Percentiles rank a stretch among this genome's conserved stretches.
These are phyloP conservation scores for Agastache rugosa DNA, from an alignment of 257 asterid species.

Conservation along the genomic window DNA sequence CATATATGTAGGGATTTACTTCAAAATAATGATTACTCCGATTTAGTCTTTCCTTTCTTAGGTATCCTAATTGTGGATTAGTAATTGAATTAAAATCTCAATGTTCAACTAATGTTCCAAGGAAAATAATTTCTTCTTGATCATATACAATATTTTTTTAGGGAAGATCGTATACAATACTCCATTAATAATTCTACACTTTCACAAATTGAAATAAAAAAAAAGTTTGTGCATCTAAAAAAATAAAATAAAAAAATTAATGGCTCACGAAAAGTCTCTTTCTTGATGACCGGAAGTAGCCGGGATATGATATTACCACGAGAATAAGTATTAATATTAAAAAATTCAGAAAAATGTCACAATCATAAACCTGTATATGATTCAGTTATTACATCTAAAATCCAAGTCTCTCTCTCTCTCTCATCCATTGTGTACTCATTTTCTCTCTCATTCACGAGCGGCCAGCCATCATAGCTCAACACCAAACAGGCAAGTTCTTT, in stretches of 20 bases:
- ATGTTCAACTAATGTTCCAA: too few relatives aligned
- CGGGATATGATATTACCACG: conserved; percentile 35
- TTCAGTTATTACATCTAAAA: conserved; percentile 26
- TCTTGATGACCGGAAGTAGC: conserved; percentile 31
- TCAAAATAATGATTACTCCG: not conserved
- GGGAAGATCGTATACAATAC: not conserved
- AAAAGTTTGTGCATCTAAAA: not conserved
- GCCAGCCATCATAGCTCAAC: not conserved
- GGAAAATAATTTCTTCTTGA: not conserved
- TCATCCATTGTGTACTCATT: conserved; percentile 20
- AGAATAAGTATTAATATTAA: conserved; percentile 29
- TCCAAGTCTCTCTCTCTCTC: conserved; percentile 18
- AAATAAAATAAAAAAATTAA: not conserved
- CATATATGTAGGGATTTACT: not conserved
- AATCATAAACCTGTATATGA: conserved; percentile 15
- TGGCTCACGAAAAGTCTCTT: not conserved
- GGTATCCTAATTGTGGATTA: not conserved
- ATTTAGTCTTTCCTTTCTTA: not conserved
- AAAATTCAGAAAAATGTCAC: conserved; percentile 13
- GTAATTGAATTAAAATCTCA: too few relatives aligned
- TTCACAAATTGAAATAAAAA: not conserved
- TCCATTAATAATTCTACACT: not conserved
- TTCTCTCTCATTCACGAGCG: conserved; percentile 36
- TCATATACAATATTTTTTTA: too few relatives aligned
- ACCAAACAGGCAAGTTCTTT: conserved; percentile 17